Base-by-base conservation (phyloP, 1,139 yeast genomes). In the Pichia sp. region DNA sequence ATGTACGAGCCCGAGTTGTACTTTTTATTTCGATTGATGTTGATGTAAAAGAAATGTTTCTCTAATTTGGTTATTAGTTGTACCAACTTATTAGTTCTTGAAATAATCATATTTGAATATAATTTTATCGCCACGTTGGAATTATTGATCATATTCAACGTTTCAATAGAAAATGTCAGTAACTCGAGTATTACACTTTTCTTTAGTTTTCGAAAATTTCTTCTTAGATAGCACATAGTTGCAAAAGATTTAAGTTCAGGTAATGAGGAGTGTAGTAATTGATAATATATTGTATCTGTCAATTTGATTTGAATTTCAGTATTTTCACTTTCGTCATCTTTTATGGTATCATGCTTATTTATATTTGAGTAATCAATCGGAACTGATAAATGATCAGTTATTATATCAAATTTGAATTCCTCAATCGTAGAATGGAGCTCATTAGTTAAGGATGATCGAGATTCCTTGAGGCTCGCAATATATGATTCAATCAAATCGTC, bases 401-500 rank as follows among this genome's bases (percentile, higher is more conserved):
- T 53, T 7, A 59, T 50, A 33, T 55, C 57, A 43, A 58, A 59
- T 43, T 57, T 59, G 41, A 57, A 54, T 40, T 52, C 52, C 28
- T 59, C 64, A 29, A 58, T 44, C 2, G 51, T 40, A 8, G 44
- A 29, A 11, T 43, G 43, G 4, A 50, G 36, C 32, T 46, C 42
- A n/a, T 42, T 36, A 2, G 43, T 36, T 6, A 41, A 10, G 7
- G 34, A 33, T 2, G 31, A 10, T 29, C 36, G 27, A n/a, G 37
- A 44, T 43, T 36, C 37, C 3, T 33, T 37, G n/a, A n/a, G n/a
- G n/a, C n/a, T n/a, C n/a, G n/a, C n/a, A n/a, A n/a, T n/a, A n/a
- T n/a, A n/a, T n/a, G n/a, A n/a, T n/a, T n/a, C n/a, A n/a, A n/a
- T n/a, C n/a, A n/a, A n/a, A n/a, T n/a, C n/a, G n/a, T n/a, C n/a